These are phyloP conservation scores for Amylocarpus encephaloides DNA, from an alignment of 2,329 filamentous ascomycete genomes.

Conservation along the genomic window DNA sequence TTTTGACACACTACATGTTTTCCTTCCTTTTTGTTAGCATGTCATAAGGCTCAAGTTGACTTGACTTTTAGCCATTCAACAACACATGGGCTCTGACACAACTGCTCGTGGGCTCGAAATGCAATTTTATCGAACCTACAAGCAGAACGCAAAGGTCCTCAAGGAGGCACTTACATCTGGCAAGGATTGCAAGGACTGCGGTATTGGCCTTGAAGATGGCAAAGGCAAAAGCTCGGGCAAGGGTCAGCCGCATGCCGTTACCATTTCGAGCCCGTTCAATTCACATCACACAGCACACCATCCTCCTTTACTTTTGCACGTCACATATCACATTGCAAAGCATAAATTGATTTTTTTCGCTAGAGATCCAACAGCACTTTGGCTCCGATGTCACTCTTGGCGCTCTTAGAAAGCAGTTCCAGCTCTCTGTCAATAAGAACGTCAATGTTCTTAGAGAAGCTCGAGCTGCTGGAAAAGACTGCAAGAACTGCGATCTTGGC, in stretches of 20 bases:
- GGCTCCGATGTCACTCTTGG: conserved; percentile 43
- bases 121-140: no score
- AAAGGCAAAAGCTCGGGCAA: no score
- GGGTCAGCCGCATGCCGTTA: no score
- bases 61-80: background rate
- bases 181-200: conserved; percentile 5
- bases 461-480: conserved; percentile 28
- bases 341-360: background rate
- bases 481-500: conserved; percentile 11
- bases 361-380: conserved; percentile 7
- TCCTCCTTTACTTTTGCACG: no score
- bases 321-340: background rate
- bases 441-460: conserved; percentile 31
- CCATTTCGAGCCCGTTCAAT: no score
- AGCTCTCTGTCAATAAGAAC: conserved; percentile 29
- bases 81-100: conserved; percentile 40
- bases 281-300: no score
- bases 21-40: background rate
- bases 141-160: background rate
- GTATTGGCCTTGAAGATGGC: background rate
- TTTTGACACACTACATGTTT: conserved; percentile 7
- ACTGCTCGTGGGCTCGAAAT: no score
- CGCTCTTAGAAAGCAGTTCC: conserved; percentile 31
- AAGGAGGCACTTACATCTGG: background rate
- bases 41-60: background rate